Evolutionary conservation across 2,329 filamentous ascomycete species (phyloP), one percentile per base, ranked within the genome.

Genomic region (Pseudogymnoascus pannorum): DNA sequence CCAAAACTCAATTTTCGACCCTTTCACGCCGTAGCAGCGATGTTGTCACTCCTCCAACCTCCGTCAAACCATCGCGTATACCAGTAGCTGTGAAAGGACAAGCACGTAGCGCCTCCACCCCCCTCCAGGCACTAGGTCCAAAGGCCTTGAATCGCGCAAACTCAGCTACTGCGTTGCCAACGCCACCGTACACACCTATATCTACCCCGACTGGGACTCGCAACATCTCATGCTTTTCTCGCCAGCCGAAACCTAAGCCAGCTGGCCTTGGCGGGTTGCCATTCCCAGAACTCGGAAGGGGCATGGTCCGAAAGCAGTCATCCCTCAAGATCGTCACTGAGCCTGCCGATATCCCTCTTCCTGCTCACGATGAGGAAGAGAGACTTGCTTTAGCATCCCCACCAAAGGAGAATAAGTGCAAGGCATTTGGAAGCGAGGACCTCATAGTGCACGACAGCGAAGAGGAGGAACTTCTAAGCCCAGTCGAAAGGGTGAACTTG

Each of bases 361-460:
- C 48, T 1, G n/a, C 26, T 20, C n/a, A 33, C 40, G 60, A 69
- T 54, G 62, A 69, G 4, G 59, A 31, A 2, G 67, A 70, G 60
- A 69, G 60, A 31, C 61, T 63, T 4, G 61, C 66, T 33, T 58
- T 69, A 35, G 61, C 60, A 44, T 54, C 35, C 35, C 44, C 71
- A 6, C 67, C 72, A 7, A 54, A 54, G 26, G 48, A 54, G 26
- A 54, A 54, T 54, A 31, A 6, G 24, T 18, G 48, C 16, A 54
- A 54, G 5, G 26, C 48, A 4, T 54, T 54, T 48, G 80, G 80
- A 2, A 82, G 80, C 63, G 80, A 83, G 66, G 80, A 83, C 65
- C 67, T 77, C 36, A 76, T 83, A 18, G 68, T 81, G 38, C 78
- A 77, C 18, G 75, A 78, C 61, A 81, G 78, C 58, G 79, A 82